Conservation (phyloP, 345 rosid species). For the Brassica napus region DNA sequence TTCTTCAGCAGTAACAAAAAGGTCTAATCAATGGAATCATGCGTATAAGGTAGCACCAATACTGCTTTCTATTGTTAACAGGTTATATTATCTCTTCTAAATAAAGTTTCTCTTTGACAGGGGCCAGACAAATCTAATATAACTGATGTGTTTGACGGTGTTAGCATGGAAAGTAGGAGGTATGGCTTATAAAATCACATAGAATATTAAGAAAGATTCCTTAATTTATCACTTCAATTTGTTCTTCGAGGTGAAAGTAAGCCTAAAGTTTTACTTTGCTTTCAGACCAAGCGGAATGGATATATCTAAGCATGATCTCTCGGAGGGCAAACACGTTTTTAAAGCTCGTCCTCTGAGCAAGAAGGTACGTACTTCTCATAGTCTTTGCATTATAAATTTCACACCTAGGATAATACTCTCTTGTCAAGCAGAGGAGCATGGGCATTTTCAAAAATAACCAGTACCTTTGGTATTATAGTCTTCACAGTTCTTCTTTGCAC, state of each 20-base stretch:
- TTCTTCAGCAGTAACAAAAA: conserved; percentile 52
- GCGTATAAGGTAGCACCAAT: conserved; percentile 52
- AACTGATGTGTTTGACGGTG: conserved; percentile 40
- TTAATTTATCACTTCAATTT: background rate
- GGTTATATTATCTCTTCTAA: conserved; percentile 2
- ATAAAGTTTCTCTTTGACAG: conserved; percentile 43
- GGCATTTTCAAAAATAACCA: conserved; percentile 67
- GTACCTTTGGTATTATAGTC: conserved; percentile 62
- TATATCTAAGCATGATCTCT: conserved; percentile 46
- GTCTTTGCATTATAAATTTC: background rate
- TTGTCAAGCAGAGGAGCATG: conserved; percentile 73
- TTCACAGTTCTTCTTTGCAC: background rate
- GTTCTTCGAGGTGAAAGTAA: conserved; percentile 8
- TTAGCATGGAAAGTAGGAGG: conserved; percentile 58
- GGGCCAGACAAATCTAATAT: conserved; percentile 44
- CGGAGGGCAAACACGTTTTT: conserved; percentile 46
- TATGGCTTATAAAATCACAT: conserved; percentile 15
- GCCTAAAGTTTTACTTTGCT: background rate
- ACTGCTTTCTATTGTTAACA: background rate
- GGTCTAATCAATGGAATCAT: conserved; percentile 42
- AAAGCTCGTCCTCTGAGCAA: conserved; percentile 80
- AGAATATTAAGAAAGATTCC: background rate
- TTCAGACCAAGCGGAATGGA: conserved; percentile 50
- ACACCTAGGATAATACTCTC: conserved; percentile 47
- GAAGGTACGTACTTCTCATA: conserved; percentile 52